Evolutionary conservation across 805 yeast genomes (phyloP).

Genomic region (Metschnikowia shivogae): DNA sequence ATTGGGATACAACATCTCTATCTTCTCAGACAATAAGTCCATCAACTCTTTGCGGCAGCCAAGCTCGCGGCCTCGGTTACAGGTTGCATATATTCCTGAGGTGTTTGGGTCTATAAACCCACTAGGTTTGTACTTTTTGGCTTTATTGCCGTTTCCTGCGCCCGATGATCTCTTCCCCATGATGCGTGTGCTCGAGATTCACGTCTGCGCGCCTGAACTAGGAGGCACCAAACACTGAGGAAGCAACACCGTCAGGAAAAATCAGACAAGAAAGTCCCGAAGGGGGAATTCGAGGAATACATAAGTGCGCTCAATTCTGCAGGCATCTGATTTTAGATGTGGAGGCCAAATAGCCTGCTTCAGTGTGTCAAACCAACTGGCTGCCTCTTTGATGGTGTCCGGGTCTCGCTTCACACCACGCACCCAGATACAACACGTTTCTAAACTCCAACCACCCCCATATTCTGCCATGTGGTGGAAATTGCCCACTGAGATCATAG

Average conservation of each 20-base stretch:
- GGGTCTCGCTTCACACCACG: too few relatives aligned
- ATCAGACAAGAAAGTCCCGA: too few relatives aligned
- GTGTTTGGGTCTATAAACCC: constrained; percentile 78
- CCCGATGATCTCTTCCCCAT: constrained; percentile 22
- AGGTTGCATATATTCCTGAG: constrained; percentile 85
- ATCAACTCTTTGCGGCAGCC: constrained; percentile 73
- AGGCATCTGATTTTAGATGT: too few relatives aligned
- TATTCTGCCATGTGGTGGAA: constrained; percentile 13
- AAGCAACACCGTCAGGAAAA: too few relatives aligned
- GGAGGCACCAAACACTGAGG: too few relatives aligned
- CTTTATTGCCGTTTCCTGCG: constrained; percentile 22
- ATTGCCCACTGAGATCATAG: constrained; percentile 14
- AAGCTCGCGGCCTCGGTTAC: constrained; percentile 75
- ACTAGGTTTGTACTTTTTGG: constrained; percentile 44
- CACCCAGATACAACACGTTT: too few relatives aligned
- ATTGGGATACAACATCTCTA: constrained; percentile 30
- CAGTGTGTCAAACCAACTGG: too few relatives aligned
- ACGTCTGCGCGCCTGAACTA: background rate
- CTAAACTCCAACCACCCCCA: too few relatives aligned
- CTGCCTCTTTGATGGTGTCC: too few relatives aligned
- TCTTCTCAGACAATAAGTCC: constrained; percentile 45
- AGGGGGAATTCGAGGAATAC: too few relatives aligned
- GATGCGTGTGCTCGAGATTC: background rate
- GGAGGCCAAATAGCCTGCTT: too few relatives aligned
- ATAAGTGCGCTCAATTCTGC: too few relatives aligned